phyloP scores from a whole-genome alignment of 306 rosid species.

The Quercus wislizeni region DNA sequence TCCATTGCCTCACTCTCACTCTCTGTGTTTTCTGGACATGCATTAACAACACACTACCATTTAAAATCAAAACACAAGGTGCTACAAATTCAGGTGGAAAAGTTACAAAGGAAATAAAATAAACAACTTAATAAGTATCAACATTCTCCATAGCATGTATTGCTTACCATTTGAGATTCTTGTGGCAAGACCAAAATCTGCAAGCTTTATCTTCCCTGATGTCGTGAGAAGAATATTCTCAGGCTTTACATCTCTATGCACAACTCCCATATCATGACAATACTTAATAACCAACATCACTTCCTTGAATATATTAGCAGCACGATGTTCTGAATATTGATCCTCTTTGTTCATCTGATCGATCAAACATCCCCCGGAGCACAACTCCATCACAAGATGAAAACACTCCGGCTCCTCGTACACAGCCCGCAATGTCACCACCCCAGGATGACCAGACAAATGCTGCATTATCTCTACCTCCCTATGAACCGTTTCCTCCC shows the following conservation, averaged over 20 bases:
- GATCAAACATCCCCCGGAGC: slow-evolving; percentile 85
- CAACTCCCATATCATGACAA: slow-evolving; percentile 99
- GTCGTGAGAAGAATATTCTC: slow-evolving; percentile 88
- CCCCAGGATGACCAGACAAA: slow-evolving; percentile 93
- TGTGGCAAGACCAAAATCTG: slow-evolving; percentile 97
- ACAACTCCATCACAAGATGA: slow-evolving; percentile 97
- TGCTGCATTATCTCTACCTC: slow-evolving; percentile 99
- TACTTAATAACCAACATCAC: slow-evolving; percentile 93
- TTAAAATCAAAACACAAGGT: background rate
- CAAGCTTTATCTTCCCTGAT: slow-evolving; percentile 89
- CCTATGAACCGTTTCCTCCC: slow-evolving; percentile 93
- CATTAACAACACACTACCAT: background rate
- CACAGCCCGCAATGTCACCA: slow-evolving; percentile 91
- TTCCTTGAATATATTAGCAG: slow-evolving; percentile 84
- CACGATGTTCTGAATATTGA: slow-evolving; percentile 73
- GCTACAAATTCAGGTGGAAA: slow-evolving; percentile 5
- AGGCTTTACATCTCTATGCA: slow-evolving; percentile 94
- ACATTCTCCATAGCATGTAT: slow-evolving; percentile 2
- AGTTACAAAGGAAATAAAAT: background rate
- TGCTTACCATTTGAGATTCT: slow-evolving; percentile 76
- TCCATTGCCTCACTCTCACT: background rate
- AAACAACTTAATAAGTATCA: background rate
- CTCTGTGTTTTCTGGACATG: background rate
- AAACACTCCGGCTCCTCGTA: slow-evolving; percentile 84
- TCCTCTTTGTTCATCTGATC: slow-evolving; percentile 76